phyloP scores from a whole-genome alignment of 23 red algal species.

The Chondrus crispus region DNA sequence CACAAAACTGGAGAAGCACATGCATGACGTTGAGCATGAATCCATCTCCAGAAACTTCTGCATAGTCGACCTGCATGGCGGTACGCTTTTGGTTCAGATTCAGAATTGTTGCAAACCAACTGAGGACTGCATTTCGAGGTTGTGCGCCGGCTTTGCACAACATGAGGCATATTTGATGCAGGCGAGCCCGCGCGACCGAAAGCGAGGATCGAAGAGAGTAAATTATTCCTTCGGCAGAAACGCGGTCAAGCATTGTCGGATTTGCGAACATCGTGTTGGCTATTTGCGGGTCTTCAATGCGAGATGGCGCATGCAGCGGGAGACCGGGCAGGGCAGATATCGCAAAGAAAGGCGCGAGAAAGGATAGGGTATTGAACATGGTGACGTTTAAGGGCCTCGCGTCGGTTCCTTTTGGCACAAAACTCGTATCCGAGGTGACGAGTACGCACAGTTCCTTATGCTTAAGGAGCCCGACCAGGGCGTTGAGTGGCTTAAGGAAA shows the following conservation, averaged over 20 bases:
- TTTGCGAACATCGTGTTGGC: slow-evolving; percentile 80
- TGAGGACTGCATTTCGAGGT: slow-evolving; percentile 58
- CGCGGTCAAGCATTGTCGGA: slow-evolving; percentile 22
- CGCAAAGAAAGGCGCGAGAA: slow-evolving; percentile 76
- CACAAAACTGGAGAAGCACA: slow-evolving; percentile 76
- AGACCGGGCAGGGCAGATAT: slow-evolving; percentile 74
- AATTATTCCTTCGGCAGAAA: slow-evolving; percentile 55
- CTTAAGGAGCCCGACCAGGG: slow-evolving; percentile 31
- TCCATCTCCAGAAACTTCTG: slow-evolving; percentile 64
- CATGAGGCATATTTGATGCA: slow-evolving; percentile 64
- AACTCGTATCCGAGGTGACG: slow-evolving; percentile 33
- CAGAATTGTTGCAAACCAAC: slow-evolving; percentile 76
- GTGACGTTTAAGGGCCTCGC: background rate
- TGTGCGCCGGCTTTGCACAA: slow-evolving; percentile 72
- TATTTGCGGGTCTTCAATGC: slow-evolving; percentile 66
- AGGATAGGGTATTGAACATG: slow-evolving; percentile 9
- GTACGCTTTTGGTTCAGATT: slow-evolving; percentile 67
- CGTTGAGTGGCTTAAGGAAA: slow-evolving; percentile 55
- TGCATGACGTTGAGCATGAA: slow-evolving; percentile 93
- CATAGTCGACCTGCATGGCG: slow-evolving; percentile 66
- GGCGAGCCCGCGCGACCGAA: slow-evolving; percentile 45
- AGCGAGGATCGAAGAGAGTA: slow-evolving; percentile 71
- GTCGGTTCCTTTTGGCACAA: slow-evolving; percentile 26
- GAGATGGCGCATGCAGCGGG: slow-evolving; percentile 33
- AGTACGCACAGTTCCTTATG: slow-evolving; percentile 43